Conservation (phyloP, 805 yeast species). For the Candida fluviatilis region DNA sequence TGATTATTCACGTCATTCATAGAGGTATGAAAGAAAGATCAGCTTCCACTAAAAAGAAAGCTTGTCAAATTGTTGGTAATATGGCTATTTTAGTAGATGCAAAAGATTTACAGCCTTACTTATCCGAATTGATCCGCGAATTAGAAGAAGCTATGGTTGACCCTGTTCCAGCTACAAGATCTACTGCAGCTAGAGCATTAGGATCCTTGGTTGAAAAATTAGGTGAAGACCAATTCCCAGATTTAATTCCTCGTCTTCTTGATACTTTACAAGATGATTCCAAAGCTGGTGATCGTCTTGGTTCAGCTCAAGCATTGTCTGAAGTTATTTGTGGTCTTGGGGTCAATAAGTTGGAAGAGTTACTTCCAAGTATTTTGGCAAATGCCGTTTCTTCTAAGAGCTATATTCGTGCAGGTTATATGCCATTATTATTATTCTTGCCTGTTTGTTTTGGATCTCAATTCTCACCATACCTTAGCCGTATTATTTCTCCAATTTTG, state of each 20-base stretch:
- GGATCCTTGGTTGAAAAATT: slow-evolving; percentile 95
- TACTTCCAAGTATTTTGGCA: slow-evolving; percentile 73
- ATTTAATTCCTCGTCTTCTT: slow-evolving; percentile 75
- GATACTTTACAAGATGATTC: slow-evolving; percentile 71
- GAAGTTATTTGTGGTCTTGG: slow-evolving; percentile 95
- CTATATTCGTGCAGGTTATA: slow-evolving; percentile 83
- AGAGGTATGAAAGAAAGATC: slow-evolving; percentile 94
- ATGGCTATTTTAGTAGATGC: slow-evolving; percentile 95
- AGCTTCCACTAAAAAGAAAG: slow-evolving; percentile 87
- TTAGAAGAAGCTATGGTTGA: slow-evolving; percentile 95
- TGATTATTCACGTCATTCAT: slow-evolving; percentile 89
- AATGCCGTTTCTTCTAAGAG: slow-evolving; percentile 66
- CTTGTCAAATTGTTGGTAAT: slow-evolving; percentile 97
- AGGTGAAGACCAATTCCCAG: slow-evolving; percentile 95
- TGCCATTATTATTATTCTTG: slow-evolving; percentile 82
- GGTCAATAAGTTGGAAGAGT: slow-evolving; percentile 77
- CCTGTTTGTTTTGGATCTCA: slow-evolving; percentile 94
- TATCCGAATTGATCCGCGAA: slow-evolving; percentile 71
- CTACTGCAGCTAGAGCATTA: slow-evolving; percentile 94
- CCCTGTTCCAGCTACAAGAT: slow-evolving; percentile 95
- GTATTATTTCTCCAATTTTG: slow-evolving; percentile 87
- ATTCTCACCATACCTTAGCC: slow-evolving; percentile 82
- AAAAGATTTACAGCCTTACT: slow-evolving; percentile 79
- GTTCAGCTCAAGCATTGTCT: slow-evolving; percentile 94
- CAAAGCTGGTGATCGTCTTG: slow-evolving; percentile 87